Evolutionary conservation across 2,329 filamentous ascomycete genomes (phyloP), one percentile per base, ranked within the genome.

Genomic region (Leptographium galeiforme): DNA sequence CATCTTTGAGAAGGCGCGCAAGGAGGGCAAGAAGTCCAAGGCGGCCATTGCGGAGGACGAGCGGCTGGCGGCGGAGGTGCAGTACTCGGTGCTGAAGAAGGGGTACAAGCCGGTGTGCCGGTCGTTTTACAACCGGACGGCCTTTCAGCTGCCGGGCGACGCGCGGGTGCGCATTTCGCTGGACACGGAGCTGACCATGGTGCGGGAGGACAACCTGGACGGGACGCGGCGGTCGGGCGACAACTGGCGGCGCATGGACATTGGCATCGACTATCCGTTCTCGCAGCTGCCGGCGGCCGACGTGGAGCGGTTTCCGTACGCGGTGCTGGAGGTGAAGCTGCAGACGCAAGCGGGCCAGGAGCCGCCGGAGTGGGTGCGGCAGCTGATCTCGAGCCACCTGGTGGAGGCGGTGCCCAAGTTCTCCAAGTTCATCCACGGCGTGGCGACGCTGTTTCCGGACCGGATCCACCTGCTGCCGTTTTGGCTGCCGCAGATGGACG

Each of bases 381-480:
- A 97, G 64, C 77, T 98, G 51, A 95, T 89, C 46, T 79, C 88
- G 13, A 95, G 89, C 57, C 93, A 98, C 70, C 77, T 98, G 16
- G 93, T 98, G 2, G 93, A 98, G 70, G 90, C 93, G n/a, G 90
- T 98, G 2, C 93, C 93, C 57, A 98, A 98, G 66, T 98, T 97
- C 70, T 96, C 89, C 64, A 98, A 98, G 71, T 98, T 97, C 67
- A 97, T 98, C 55, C 93, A 98, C 67, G 93, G 93, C 55, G 89
- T 85, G 2, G 91, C 91, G 11, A 87, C 81, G 12, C 71, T 98
- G 47, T 94, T 96, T 67, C 90, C 90, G 0, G 78, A 83, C 46
- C 82, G 86, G 53, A 98, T 98, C 68, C 75, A 96, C 48, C 76
- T 98, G 13, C 75, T 98, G 7, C 93, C 93, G 0, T 98, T 88